These are phyloP conservation scores for Macrolepiota fuliginosa DNA, from an alignment of 768 basidiomycete genomes.

Conservation along the genomic window DNA sequence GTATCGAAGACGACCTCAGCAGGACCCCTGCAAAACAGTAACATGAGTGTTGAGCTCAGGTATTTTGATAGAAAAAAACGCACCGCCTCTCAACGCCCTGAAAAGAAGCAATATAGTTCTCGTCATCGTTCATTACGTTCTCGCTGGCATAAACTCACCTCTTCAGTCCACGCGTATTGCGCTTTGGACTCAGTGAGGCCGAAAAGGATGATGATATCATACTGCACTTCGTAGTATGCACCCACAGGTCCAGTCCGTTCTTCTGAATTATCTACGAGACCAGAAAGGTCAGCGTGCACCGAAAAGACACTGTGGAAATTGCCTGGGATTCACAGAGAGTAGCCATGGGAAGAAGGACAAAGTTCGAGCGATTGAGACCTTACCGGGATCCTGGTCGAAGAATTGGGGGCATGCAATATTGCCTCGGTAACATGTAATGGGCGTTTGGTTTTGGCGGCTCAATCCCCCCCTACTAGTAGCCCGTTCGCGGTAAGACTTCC, in stretches of 20 bases:
- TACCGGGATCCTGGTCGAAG: constrained; percentile 15
- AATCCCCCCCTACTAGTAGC: constrained; percentile 6
- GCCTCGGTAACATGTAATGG: constrained; percentile 18
- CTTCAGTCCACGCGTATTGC: constrained; percentile 15
- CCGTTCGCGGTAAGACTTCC: constrained; percentile 16
- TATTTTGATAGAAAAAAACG: background rate
- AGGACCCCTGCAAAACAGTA: background rate
- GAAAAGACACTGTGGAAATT: constrained; percentile 14
- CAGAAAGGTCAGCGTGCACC: constrained; percentile 4
- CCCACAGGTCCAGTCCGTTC: background rate
- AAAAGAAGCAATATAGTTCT: background rate
- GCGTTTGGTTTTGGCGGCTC: background rate
- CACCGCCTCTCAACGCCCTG: constrained; percentile 17
- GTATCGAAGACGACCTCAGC: constrained; percentile 5
- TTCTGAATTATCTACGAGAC: constrained; percentile 8
- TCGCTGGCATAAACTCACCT: constrained; percentile 10
- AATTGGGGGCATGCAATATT: constrained; percentile 8
- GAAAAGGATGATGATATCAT: constrained; percentile 18
- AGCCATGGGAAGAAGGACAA: background rate
- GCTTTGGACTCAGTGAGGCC: constrained; percentile 18
- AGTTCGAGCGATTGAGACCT: background rate
- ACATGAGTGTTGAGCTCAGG: background rate
- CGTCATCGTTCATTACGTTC: background rate
- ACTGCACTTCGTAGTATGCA: constrained; percentile 16
- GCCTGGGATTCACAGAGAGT: background rate